These are phyloP conservation scores for Ogataea hybrid DNA, from an alignment of 1,139 yeast genomes.

Conservation along the genomic window DNA sequence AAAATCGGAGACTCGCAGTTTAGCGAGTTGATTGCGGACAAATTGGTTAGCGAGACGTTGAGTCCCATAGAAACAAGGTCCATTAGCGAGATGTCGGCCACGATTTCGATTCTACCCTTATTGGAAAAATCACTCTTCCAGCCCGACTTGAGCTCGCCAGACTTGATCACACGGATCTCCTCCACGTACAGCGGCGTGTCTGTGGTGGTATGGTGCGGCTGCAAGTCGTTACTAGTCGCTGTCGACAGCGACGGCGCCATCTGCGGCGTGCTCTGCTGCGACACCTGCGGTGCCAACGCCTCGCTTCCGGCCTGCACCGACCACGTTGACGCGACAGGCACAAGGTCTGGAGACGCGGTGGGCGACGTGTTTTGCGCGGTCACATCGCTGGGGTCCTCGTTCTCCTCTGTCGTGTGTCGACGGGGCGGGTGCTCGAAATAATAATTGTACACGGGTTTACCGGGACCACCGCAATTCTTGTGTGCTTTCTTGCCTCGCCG, in stretches of 20 bases:
- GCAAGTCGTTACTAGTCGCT: slow-evolving; percentile 17
- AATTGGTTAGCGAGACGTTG: slow-evolving; percentile 35
- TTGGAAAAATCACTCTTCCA: slow-evolving; percentile 92
- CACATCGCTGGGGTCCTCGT: slow-evolving; percentile 7
- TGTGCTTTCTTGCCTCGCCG: slow-evolving; percentile 23
- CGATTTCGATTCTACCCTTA: slow-evolving; percentile 72
- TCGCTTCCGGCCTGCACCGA: slow-evolving; percentile 18
- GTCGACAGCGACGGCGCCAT: slow-evolving; percentile 23
- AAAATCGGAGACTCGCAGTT: slow-evolving; percentile 33
- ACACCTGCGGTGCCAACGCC: slow-evolving; percentile 9
- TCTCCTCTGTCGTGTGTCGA: slow-evolving; percentile 4
- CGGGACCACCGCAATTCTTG: slow-evolving; percentile 31
- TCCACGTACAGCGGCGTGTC: slow-evolving; percentile 52
- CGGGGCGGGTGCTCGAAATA: slow-evolving; percentile 28
- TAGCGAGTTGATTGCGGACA: slow-evolving; percentile 33
- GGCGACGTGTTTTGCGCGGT: slow-evolving; percentile 8
- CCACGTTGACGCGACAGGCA: slow-evolving; percentile 31
- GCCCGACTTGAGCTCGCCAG: slow-evolving; percentile 82
- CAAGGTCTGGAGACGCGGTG: slow-evolving; percentile 16
- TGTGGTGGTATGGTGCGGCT: neutral
- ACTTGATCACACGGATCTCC: slow-evolving; percentile 67
- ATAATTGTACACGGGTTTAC: slow-evolving; percentile 25
- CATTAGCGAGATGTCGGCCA: slow-evolving; percentile 63
- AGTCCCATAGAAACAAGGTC: slow-evolving; percentile 55
- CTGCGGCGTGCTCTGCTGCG: slow-evolving; percentile 4